Base-by-base conservation (phyloP, 2,329 filamentous ascomycete species). In the Verticillium zaregamsianum region DNA sequence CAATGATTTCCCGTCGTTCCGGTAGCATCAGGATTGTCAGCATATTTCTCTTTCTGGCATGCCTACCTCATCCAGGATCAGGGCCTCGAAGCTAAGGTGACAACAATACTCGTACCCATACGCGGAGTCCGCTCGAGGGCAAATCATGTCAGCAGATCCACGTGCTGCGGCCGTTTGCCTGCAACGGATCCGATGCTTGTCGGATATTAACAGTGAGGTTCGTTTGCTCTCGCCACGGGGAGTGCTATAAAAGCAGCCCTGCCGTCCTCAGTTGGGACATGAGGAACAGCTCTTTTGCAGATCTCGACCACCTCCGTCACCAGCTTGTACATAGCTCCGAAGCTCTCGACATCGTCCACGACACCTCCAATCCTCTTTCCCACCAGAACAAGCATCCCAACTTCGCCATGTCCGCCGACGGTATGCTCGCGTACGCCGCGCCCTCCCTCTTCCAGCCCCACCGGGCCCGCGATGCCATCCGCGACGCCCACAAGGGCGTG, bases 391-490 rank as follows among this genome's bases (percentile, higher is more conserved):
- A 49, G 11, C n/a, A 35, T 14, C 15, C 39, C 7, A 20, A 40
- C 28, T 28, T 28, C 28, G 28, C 28, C 28, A 49, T 49, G 45
- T 49, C 45, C 20, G n/a, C 45, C 25, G 61, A 59, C 55, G 63
- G 63, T 62, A 80, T 81, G 77, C 66, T 66, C 40, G 73, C 73
- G 49, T 81, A 81, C 63, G 70, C 73, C 49, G 77, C 74, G 5
- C 76, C 78, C 1, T 80, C 77, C 15, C 73, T 83, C 52, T 73
- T 80, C 69, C 79, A 82, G 64, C 80, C 79, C 35, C 78, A 80
- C 66, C 70, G 74, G 58, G 72, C 74, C 2, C 74, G 80, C 9
- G 74, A 80, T 31, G 79, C 80, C 35, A 73, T 82, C 55, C 73
- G 74, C 9, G 80, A 81, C 68, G 78, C 79, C 5, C 74, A 81